These are phyloP conservation scores for Tilletia indica DNA, from an alignment of 1,284 basidiomycete species.

Conservation along the genomic window DNA sequence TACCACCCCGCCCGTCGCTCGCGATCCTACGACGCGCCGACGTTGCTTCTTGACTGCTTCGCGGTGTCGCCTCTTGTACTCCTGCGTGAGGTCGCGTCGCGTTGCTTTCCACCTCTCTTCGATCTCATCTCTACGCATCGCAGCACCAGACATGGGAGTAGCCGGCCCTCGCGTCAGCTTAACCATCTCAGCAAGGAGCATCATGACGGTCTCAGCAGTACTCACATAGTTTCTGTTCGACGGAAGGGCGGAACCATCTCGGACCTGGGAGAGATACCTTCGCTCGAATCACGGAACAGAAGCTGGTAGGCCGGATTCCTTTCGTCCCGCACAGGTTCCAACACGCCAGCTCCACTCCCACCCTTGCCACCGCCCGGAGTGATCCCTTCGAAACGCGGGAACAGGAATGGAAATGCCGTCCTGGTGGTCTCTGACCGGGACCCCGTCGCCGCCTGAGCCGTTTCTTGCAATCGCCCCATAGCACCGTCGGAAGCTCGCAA, in stretches of 20 bases:
- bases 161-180: no score
- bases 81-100: conserved; percentile 35
- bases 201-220: background rate
- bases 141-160: background rate
- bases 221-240: conserved; percentile 10
- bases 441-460: no score
- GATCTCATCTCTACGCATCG: conserved; percentile 25
- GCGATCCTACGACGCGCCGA: conserved; percentile 27
- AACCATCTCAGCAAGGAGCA: no score
- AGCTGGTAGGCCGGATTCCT: background rate
- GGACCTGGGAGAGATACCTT: background rate
- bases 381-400: background rate
- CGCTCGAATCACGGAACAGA: background rate
- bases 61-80: conserved; percentile 44
- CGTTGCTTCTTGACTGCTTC: conserved; percentile 43
- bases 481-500: no score
- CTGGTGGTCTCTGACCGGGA: no score
- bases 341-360: background rate
- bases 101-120: conserved; percentile 30
- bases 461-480: no score
- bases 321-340: background rate
- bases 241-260: background rate
- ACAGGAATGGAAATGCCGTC: background rate
- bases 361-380: background rate
- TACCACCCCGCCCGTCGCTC: conserved; percentile 22